Conservation (phyloP, 2,329 filamentous ascomycete species). For the Fonsecaea nubica region DNA sequence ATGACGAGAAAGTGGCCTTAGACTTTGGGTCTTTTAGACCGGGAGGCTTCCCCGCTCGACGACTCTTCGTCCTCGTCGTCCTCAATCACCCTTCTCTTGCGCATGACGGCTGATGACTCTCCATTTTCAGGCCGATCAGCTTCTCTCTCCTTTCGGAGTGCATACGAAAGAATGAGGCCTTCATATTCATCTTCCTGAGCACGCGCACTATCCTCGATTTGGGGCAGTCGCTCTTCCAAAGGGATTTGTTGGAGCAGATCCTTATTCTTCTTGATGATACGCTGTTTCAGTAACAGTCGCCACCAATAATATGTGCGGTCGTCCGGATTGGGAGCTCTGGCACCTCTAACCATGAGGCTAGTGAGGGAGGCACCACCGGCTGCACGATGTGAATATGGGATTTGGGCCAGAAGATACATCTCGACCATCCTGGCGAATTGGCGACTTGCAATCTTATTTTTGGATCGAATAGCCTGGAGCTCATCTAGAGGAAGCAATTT, state of each 20-base stretch:
- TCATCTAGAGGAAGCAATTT: slow-evolving; percentile 60
- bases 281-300: slow-evolving; percentile 68
- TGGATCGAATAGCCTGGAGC: slow-evolving; percentile 57
- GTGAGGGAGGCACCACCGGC: slow-evolving; percentile 58
- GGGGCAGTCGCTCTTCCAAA: slow-evolving; percentile 61
- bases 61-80: slow-evolving; percentile 37
- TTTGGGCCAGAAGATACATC: slow-evolving; percentile 66
- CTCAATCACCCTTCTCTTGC: slow-evolving; percentile 42
- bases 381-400: slow-evolving; percentile 58
- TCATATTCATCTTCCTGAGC: slow-evolving; percentile 66
- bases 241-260: slow-evolving; percentile 67
- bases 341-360: slow-evolving; percentile 56
- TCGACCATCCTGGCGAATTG: slow-evolving; percentile 69
- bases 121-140: slow-evolving; percentile 40
- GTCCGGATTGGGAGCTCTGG: slow-evolving; percentile 57
- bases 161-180: slow-evolving; percentile 56
- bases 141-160: slow-evolving; percentile 43
- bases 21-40: slow-evolving; percentile 31
- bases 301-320: slow-evolving; percentile 70
- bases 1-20: slow-evolving; percentile 3
- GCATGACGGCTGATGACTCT: slow-evolving; percentile 28
- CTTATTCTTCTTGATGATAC: slow-evolving; percentile 66
- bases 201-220: slow-evolving; percentile 64
- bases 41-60: slow-evolving; percentile 23
- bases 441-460: slow-evolving; percentile 65